phyloP scores from a whole-genome alignment of 768 basidiomycete species.

The Roridomyces roridus region DNA sequence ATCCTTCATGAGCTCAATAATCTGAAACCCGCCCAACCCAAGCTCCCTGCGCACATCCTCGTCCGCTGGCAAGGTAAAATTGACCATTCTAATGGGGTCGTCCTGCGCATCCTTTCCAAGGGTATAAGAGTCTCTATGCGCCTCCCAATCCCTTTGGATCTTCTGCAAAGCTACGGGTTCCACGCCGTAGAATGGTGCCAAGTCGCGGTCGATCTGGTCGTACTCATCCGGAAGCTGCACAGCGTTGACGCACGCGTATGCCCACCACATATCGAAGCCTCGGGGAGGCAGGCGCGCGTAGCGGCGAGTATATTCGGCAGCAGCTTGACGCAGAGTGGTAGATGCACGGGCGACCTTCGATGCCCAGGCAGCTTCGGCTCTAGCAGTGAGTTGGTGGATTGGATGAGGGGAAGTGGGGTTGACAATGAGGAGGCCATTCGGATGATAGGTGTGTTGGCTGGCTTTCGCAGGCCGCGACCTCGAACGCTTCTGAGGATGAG shows the following conservation, averaged over 20 bases:
- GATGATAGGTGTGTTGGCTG: slow-evolving; percentile 40
- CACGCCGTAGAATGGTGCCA: slow-evolving; percentile 83
- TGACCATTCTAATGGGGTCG: slow-evolving; percentile 34
- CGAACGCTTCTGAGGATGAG: too few relatives aligned
- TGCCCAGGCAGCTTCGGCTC: slow-evolving; percentile 73
- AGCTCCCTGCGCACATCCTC: slow-evolving; percentile 27
- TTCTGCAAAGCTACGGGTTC: slow-evolving; percentile 42
- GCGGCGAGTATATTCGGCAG: slow-evolving; percentile 74
- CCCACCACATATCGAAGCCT: slow-evolving; percentile 86
- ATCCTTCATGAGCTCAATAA: slow-evolving; percentile 47
- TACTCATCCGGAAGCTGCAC: slow-evolving; percentile 87
- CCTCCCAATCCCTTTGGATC: slow-evolving; percentile 44
- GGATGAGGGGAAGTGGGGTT: slow-evolving; percentile 64
- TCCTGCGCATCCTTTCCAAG: slow-evolving; percentile 40
- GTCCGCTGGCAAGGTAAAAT: slow-evolving; percentile 34
- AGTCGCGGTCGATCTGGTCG: slow-evolving; percentile 71
- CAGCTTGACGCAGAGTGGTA: slow-evolving; percentile 76
- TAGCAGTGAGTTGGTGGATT: slow-evolving; percentile 75
- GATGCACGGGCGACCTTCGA: slow-evolving; percentile 69
- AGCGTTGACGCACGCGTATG: slow-evolving; percentile 61
- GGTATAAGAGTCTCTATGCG: slow-evolving; percentile 44
- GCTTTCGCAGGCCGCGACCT: too few relatives aligned
- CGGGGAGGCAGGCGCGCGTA: slow-evolving; percentile 79
- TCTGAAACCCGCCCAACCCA: slow-evolving; percentile 35
- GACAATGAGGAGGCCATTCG: slow-evolving; percentile 48